A percentile compares a stretch with the other conserved stretches of the same genome.
Evolutionary conservation across 1,284 basidiomycete species (phyloP).

Genomic region (Apiotrichum akiyoshidainum): DNA sequence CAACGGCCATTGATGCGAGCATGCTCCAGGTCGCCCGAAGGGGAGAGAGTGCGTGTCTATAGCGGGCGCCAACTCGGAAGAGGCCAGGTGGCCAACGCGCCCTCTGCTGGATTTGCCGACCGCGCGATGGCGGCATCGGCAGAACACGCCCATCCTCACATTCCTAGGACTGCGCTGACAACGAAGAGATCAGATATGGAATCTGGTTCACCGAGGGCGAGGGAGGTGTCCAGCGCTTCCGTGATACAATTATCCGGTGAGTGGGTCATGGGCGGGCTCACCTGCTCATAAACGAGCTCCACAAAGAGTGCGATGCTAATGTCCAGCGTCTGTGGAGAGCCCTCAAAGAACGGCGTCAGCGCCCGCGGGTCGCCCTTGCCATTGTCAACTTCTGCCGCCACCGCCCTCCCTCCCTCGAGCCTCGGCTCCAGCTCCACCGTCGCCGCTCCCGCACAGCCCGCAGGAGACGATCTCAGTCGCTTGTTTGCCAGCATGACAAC

Average conservation of each 20-base stretch:
- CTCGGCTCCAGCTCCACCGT: background rate
- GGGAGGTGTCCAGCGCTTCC: constrained; percentile 32
- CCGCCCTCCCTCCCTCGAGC: background rate
- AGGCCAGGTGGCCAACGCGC: background rate
- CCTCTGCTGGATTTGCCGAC: background rate
- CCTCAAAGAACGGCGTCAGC: constrained; percentile 18
- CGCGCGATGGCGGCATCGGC: too few relatives aligned
- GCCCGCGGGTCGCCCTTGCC: background rate
- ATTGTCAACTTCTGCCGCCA: background rate
- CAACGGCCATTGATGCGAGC: constrained; percentile 31
- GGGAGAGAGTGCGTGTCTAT: constrained; percentile 39
- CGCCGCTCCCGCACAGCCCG: background rate
- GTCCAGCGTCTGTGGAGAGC: constrained; percentile 40
- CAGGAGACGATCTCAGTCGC: constrained; percentile 31
- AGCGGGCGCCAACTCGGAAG: background rate
- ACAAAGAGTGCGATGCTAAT: constrained; percentile 4
- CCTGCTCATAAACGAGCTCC: too few relatives aligned
- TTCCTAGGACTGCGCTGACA: background rate
- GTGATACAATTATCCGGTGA: constrained; percentile 31
- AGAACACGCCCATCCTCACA: too few relatives aligned
- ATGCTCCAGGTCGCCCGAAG: constrained; percentile 43
- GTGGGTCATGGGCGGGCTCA: background rate
- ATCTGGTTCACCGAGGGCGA: constrained; percentile 42
- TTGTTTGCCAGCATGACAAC: constrained; percentile 38
- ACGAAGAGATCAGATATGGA: constrained; percentile 23